These are phyloP conservation scores for Acer yangbiense DNA, from an alignment of 345 rosid species.

Conservation along the genomic window DNA sequence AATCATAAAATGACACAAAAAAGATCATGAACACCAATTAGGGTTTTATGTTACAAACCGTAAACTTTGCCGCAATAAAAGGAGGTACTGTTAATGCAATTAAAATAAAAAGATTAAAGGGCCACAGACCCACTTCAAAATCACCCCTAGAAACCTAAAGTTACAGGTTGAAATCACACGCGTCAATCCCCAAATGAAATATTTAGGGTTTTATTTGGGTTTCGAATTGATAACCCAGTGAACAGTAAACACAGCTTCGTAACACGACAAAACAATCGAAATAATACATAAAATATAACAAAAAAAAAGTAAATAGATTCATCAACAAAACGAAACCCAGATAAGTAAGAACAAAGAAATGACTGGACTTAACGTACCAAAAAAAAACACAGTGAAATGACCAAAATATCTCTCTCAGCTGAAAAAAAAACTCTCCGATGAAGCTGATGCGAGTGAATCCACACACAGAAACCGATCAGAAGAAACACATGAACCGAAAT, in stretches of 20 bases:
- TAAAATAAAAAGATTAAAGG: background rate
- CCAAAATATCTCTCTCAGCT: conserved; percentile 34
- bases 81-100: conserved; percentile 18
- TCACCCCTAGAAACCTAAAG: conserved; percentile 21
- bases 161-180: conserved; percentile 12
- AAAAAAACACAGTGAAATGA: conserved; percentile 55
- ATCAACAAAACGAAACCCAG: conserved; percentile 41
- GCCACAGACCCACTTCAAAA: conserved; percentile 30
- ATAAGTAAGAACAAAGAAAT: conserved; percentile 26
- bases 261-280: conserved; percentile 25
- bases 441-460: conserved; percentile 21
- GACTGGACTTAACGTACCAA: conserved; percentile 42
- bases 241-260: conserved; percentile 35
- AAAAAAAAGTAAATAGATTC: conserved; percentile 43
- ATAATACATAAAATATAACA: conserved; percentile 40
- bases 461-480: conserved; percentile 13
- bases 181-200: conserved; percentile 25
- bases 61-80: conserved; percentile 3
- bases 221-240: conserved; percentile 34
- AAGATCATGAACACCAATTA: conserved; percentile 31
- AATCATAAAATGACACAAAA: conserved; percentile 22
- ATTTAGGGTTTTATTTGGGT: conserved; percentile 49
- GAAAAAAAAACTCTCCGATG: conserved; percentile 21
- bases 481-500: conserved; percentile 12
- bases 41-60: conserved; percentile 46